Evolutionary conservation across 805 yeast species (phyloP), one percentile per base, ranked within the genome.

Genomic region (Metschnikowia peoriensis): DNA sequence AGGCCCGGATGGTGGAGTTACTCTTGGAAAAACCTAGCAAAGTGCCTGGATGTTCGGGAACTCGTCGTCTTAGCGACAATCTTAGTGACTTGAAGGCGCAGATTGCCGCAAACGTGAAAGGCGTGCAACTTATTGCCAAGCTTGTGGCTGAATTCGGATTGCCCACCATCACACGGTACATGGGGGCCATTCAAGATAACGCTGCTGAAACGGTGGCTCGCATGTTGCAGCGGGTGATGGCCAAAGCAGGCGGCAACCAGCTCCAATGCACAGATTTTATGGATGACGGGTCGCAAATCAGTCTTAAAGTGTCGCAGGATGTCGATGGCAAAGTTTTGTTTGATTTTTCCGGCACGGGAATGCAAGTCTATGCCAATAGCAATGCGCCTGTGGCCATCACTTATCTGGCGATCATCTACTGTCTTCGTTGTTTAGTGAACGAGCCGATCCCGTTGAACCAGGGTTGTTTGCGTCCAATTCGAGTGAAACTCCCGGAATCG

Each of bases 321-420:
- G 66, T 70, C 3, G 73, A 75, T 2, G 88, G 87, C 1, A 74
- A 78, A 29, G 90, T 93, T 16, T 72, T 77, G 14, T 89, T 92
- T 68, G 97, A 93, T 67, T 93, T 93, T 63, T 75, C 81, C 1
- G 97, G 94, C 14, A 87, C 97, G 0, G 88, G 96, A 4, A 83
- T 85, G n/a, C 96, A 93, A 66, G 81, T 88, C 46, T 87, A 88
- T 66, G 96, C 96, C 28, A 93, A 93, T 66, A 77, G 89, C 69
- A 93, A 94, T 68, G 97, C 97, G 0, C 98, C 99, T 0, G 82
- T 78, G 58, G 96, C 97, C 0, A 89, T 94, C 57, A 86, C 96
- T 1, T 83, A 83, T 63, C 88, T 96, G 28, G 97, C 97, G 1
- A 85, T 93, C 51, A 78, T 93, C 41, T 93, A 93, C 68, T 91